Base-by-base conservation (phyloP, 768 basidiomycete species). In the Dictyophora rubrovolvata region DNA sequence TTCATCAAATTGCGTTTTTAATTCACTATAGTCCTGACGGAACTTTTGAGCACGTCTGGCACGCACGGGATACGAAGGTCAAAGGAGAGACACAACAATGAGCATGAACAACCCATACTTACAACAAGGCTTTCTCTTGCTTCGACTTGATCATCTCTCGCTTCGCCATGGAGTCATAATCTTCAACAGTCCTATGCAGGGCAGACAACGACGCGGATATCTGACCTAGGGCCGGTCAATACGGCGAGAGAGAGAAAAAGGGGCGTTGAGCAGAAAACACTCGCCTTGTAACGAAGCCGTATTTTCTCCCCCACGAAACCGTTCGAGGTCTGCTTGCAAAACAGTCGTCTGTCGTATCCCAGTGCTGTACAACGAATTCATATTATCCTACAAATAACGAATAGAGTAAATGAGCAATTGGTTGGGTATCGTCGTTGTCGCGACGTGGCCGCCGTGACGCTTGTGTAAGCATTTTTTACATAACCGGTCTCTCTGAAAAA, bases 151-250 rank as follows among this genome's bases (percentile, higher is more conserved):
- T 93, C 68, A 96, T 92, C 72, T 99, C 96, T 62, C 94, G 79
- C 74, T 87, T 90, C 0, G 90, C 92, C 89, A 98, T 93, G 9
- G 89, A 87, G 66, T 97, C 94, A 68, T 95, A 98, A 68, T 99
- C 96, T 61, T 97, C 94, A 63, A 98, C 86, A 56, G 96, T 93
- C 59, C 96, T 75, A 53, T 89, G 86, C 80, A 98, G 86, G 1
- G 93, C 93, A 23, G 92, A 83, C n/a, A 99, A 77, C 9, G 92
- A 93, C n/a, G 94, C 93, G 34, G 91, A 90, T 72, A 99, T 93
- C 80, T 98, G 95, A 71, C 94, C 94, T 94, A 76, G 70, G 11
- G 18, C n/a, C 17, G 51, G 17, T 20, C 48, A 10, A 50, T 14
- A 7, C 20, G 12, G 2, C 9, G 11, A 35, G 48, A 28, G 17